Conservation (phyloP, 176 grass and related monocot species). For the Hordeum marinum region DNA sequence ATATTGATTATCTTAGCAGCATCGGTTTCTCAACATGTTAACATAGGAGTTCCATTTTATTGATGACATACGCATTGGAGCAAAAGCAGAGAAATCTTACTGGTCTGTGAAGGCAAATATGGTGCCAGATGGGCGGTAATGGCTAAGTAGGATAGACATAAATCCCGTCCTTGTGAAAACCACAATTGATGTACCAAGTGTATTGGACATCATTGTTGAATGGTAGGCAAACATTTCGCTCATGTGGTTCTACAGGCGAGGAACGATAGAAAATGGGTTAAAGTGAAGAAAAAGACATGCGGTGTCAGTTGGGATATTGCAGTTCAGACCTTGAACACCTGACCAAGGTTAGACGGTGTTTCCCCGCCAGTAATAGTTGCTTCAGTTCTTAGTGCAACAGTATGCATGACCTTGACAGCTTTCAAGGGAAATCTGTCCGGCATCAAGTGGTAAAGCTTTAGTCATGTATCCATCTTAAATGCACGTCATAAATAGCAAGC, state of each 20-base stretch:
- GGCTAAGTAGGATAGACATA: slow-evolving; percentile 97
- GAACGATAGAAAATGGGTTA: slow-evolving; percentile 1
- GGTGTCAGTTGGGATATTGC: neutral
- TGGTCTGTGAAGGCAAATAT: slow-evolving; percentile 98
- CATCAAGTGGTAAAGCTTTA: slow-evolving; percentile 10
- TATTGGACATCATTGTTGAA: slow-evolving; percentile 99
- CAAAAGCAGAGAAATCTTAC: slow-evolving; percentile 45
- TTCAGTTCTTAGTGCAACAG: slow-evolving; percentile 87
- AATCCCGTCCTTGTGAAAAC: slow-evolving; percentile 96
- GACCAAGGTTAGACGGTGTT: slow-evolving; percentile 73
- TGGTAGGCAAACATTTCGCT: slow-evolving; percentile 99
- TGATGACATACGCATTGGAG: neutral
- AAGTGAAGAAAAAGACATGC: neutral
- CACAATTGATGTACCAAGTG: slow-evolving; percentile 86
- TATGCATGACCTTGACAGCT: slow-evolving; percentile 99
- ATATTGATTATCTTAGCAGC: neutral
- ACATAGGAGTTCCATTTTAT: neutral
- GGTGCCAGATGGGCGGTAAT: slow-evolving; percentile 86
- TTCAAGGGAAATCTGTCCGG: slow-evolving; percentile 84
- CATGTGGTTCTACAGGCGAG: slow-evolving; percentile 71
- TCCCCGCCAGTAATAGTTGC: slow-evolving; percentile 67
- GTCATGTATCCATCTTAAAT: neutral
- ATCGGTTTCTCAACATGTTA: neutral
- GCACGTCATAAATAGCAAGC: neutral
- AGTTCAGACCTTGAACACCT: slow-evolving; percentile 72